A percentile compares a stretch with the other conserved stretches of the same genome.
These are phyloP conservation scores for Melanopsichium pennsylvanicum DNA, from an alignment of 1,284 basidiomycete species.

Conservation along the genomic window DNA sequence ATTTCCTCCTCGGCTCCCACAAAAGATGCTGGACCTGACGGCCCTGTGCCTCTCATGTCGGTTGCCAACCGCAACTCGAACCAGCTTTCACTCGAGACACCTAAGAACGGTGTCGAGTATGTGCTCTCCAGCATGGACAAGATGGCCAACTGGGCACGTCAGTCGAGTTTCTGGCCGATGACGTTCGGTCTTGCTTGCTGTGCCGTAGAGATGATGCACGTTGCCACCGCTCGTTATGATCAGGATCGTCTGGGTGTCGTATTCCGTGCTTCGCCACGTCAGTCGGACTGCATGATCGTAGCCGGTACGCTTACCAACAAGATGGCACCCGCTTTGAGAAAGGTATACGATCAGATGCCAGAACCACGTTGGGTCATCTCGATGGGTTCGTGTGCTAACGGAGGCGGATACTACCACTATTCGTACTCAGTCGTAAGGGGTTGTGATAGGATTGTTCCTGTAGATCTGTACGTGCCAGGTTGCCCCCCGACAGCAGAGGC, in stretches of 20 bases:
- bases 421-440: constrained; percentile 98
- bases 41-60: constrained; percentile 65
- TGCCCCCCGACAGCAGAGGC: constrained; percentile 91
- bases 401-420: constrained; percentile 93
- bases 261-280: constrained; percentile 96
- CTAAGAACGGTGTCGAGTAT: constrained; percentile 92
- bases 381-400: constrained; percentile 99
- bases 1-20: constrained; percentile 39
- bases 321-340: constrained; percentile 80
- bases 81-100: constrained; percentile 78
- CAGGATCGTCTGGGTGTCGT: constrained; percentile 97
- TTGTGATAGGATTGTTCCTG: constrained; percentile 98
- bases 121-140: constrained; percentile 95
- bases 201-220: constrained; percentile 89
- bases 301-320: constrained; percentile 99
- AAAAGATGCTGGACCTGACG: constrained; percentile 32
- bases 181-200: constrained; percentile 98
- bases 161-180: constrained; percentile 99
- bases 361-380: constrained; percentile 85
- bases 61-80: constrained; percentile 58
- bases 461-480: constrained; percentile 85
- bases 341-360: constrained; percentile 65
- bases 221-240: constrained; percentile 98
- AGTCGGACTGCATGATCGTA: constrained; percentile 99
- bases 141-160: constrained; percentile 95